Evolutionary conservation across 306 rosid genomes (phyloP), one percentile per base, ranked within the genome.

Genomic region (Phaseolus lunatus): DNA sequence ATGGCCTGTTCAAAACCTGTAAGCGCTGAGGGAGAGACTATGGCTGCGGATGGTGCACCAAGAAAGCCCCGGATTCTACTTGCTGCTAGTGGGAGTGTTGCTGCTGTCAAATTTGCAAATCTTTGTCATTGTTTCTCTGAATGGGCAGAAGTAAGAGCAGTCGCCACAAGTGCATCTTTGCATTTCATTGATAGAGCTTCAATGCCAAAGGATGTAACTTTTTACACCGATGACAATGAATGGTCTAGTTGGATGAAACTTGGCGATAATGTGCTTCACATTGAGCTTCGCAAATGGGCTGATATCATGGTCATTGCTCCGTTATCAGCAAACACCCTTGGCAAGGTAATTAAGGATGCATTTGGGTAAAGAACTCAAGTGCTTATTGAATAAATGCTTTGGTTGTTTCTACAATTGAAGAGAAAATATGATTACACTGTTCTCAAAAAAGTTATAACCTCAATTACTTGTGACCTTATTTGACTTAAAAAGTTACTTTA

Each of bases 201-300:
- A 57, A 88, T 96, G 54, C 97, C 98, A n/a, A 88, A 85, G 69
- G 91, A 88, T 77, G 87, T 89, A 15, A 41, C 74, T 35, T 66
- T 92, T 14, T 89, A 91, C 80, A 88, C 93, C 0, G 98, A 96
- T 22, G 91, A 91, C 35, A 93, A 91, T 43, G 99, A 96, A 75
- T 92, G 98, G 97, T 85, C 87, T 59, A 84, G 90, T 77, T 96
- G 99, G 99, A 89, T 78, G 78, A 92, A 86, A 84, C 84, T 96
- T 43, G 99, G 99, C 0, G 99, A 96, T 70, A 80, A 67, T 0
- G 96, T 92, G 77, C 96, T 96, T 82, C 99, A 96, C 89, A 96
- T 93, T 83, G 98, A 96, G 92, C 98, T 96, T 73, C 94, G 97
- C 26, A 84, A 85, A 73, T 96, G 99, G 98, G 99, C 99, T 70